Conservation (phyloP, 208 protist species). For the Trypanosoma scelopori region DNA sequence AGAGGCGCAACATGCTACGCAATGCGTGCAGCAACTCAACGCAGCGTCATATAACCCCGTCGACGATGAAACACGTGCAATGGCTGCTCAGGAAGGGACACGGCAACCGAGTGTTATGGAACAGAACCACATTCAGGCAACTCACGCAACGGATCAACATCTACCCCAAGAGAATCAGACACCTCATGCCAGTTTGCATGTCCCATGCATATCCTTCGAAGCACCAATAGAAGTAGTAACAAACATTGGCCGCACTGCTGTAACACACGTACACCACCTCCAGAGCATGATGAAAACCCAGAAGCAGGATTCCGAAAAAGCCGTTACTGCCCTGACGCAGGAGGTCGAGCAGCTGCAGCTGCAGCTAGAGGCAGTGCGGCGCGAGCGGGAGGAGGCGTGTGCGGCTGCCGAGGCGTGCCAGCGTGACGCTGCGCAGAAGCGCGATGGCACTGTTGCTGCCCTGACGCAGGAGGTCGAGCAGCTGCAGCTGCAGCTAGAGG, state of each 20-base stretch:
- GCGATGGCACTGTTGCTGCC: neutral
- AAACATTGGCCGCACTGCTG: constrained; percentile 3
- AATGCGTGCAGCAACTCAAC: neutral
- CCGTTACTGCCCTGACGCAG: neutral
- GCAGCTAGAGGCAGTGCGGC: constrained; percentile 10
- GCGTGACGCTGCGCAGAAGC: constrained; percentile 2
- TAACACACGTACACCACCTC: constrained; percentile 29
- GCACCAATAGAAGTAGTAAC: constrained; percentile 8
- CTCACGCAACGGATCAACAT: neutral
- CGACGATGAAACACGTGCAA: too few relatives aligned
- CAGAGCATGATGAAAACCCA: constrained; percentile 18
- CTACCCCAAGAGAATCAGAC: too few relatives aligned
- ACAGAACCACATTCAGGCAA: neutral
- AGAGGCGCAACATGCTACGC: too few relatives aligned
- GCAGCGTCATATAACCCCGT: too few relatives aligned
- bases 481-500: constrained; percentile 17
- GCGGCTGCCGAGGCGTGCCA: neutral
- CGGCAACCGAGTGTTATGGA: too few relatives aligned
- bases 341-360: constrained; percentile 24
- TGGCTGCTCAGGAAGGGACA: too few relatives aligned
- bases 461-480: constrained; percentile 24
- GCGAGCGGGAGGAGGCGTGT: constrained; percentile 12
- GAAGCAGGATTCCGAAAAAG: constrained; percentile 13
- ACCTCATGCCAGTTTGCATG: too few relatives aligned
- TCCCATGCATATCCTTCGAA: constrained; percentile 7